These are phyloP conservation scores for Aspergillus pseudotamarii DNA, from an alignment of 2,329 filamentous ascomycete species.

Conservation along the genomic window DNA sequence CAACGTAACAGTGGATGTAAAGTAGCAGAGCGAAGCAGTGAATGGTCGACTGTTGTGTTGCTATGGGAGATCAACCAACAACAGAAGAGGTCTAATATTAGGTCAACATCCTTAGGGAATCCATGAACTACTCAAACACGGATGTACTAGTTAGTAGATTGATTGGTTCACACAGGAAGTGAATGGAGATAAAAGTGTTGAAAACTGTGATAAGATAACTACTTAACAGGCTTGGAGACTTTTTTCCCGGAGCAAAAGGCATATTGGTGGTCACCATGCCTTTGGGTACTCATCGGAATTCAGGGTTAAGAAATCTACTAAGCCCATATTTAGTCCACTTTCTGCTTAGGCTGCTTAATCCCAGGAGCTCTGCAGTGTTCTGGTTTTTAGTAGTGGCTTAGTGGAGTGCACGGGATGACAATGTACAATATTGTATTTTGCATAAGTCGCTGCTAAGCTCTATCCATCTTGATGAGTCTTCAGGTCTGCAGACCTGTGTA, in stretches of 20 bases:
- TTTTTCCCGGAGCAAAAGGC: no score
- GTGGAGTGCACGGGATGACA: neutral
- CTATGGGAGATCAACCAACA: neutral
- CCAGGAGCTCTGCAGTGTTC: no score
- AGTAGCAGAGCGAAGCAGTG: neutral
- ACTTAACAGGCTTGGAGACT: no score
- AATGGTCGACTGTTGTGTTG: neutral
- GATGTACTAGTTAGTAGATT: no score
- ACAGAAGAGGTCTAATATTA: neutral
- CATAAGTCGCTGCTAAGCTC: neutral
- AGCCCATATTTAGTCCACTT: no score
- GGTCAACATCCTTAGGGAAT: neutral
- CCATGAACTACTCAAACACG: neutral
- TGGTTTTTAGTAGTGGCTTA: neutral
- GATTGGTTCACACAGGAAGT: no score
- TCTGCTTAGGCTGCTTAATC: no score
- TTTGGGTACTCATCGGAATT: no score
- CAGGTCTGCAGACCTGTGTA: neutral
- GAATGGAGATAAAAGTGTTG: no score
- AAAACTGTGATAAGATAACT: no score
- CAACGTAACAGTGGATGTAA: neutral
- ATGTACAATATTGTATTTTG: neutral
- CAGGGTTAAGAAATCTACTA: no score
- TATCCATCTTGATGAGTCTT: neutral
- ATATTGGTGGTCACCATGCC: no score